Percentiles rank a stretch among this genome's conserved stretches.
phyloP scores from a whole-genome alignment of 495 filamentous ascomycete species.

The Talaromyces stipitatus region DNA sequence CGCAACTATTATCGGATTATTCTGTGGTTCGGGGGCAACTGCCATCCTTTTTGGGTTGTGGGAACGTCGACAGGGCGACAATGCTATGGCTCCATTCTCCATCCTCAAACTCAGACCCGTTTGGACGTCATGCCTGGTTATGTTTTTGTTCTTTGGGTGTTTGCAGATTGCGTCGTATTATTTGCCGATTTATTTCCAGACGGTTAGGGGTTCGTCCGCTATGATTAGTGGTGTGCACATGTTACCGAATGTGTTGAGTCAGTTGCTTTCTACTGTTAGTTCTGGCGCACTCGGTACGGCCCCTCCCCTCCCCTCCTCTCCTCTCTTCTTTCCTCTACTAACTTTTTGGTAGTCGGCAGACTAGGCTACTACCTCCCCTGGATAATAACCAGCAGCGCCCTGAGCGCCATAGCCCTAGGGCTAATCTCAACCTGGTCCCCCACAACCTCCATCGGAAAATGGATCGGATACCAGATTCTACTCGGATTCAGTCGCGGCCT shows the following conservation, averaged over 20 bases:
- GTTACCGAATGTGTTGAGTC: conserved; percentile 21
- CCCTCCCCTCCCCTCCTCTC: neutral
- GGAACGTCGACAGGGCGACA: conserved; percentile 12
- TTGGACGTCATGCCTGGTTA: neutral
- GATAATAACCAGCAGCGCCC: conserved; percentile 18
- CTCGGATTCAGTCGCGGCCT: conserved; percentile 43
- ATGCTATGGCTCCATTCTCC: conserved; percentile 2
- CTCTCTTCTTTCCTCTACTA: neutral
- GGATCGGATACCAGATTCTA: conserved; percentile 52
- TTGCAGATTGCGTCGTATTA: conserved; percentile 20
- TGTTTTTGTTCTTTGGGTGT: conserved; percentile 18
- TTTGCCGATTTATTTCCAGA: conserved; percentile 8
- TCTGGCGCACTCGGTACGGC: conserved; percentile 33
- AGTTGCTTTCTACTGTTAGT: conserved; percentile 37
- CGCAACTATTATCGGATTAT: conserved; percentile 16
- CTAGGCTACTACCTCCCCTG: conserved; percentile 47
- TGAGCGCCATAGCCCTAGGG: conserved; percentile 35
- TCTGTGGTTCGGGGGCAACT: conserved; percentile 14
- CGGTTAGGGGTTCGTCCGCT: neutral
- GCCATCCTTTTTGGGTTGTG: conserved; percentile 18
- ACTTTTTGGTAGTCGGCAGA: conserved; percentile 18
- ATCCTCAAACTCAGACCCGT: neutral
- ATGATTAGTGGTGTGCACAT: conserved; percentile 4
- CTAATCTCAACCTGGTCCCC: conserved; percentile 42
- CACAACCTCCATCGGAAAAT: conserved; percentile 32